phyloP scores from a whole-genome alignment of 495 filamentous ascomycete species.

The Massariosphaeria phaeospora region DNA sequence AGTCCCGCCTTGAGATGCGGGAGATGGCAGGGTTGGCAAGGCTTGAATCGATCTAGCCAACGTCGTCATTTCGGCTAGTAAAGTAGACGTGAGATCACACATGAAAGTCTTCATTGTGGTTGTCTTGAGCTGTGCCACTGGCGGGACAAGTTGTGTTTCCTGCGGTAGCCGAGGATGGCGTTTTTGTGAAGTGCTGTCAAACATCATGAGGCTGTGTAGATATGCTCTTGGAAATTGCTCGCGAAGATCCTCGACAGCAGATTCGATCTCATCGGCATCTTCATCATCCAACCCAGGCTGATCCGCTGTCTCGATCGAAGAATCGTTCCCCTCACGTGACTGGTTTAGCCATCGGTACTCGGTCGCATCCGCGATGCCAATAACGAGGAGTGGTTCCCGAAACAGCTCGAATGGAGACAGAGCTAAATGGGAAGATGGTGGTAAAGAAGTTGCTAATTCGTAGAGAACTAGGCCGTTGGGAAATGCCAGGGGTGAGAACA shows the following conservation, averaged over 20 bases:
- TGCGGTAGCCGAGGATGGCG: conserved; percentile 48
- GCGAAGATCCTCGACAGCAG: conserved; percentile 52
- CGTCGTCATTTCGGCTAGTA: conserved; percentile 82
- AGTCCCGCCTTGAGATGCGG: conserved; percentile 41
- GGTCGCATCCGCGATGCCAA: conserved; percentile 64
- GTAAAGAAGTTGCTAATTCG: conserved; percentile 74
- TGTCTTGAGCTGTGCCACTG: conserved; percentile 60
- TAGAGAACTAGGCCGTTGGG: conserved; percentile 85
- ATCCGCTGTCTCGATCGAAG: neutral
- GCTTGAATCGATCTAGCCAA: conserved; percentile 81
- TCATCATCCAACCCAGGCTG: conserved; percentile 41
- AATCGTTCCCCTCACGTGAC: conserved; percentile 22
- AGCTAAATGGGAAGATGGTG: conserved; percentile 69
- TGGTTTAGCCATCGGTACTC: conserved; percentile 28
- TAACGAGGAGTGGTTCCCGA: conserved; percentile 70
- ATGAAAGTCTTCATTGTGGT: conserved; percentile 95
- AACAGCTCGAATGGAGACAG: conserved; percentile 81
- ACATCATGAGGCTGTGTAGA: conserved; percentile 72
- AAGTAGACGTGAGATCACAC: conserved; percentile 79
- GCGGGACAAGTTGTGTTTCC: conserved; percentile 68
- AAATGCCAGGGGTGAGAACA: conserved; percentile 92
- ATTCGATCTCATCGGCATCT: conserved; percentile 51
- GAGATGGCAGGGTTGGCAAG: conserved; percentile 74
- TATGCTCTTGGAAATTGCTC: conserved; percentile 70
- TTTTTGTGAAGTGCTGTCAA: conserved; percentile 52